These are phyloP conservation scores for Candida pseudoviswanathii DNA, from an alignment of 1,139 yeast genomes.

Conservation along the genomic window DNA sequence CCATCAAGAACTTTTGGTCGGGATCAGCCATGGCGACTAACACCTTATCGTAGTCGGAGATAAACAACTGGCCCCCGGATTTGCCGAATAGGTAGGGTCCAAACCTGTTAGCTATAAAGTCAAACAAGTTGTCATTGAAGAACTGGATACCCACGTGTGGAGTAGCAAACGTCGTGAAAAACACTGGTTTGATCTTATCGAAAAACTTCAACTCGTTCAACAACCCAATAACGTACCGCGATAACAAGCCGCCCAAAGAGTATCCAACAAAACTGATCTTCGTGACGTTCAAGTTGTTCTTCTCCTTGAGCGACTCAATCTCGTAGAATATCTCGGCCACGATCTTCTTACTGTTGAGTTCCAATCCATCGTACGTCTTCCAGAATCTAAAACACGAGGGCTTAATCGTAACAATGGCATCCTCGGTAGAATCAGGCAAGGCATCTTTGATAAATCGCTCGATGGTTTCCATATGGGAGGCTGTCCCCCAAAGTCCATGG, in stretches of 20 bases:
- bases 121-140: slow-evolving; percentile 42
- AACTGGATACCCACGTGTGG: slow-evolving; percentile 82
- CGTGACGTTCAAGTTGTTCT: slow-evolving; percentile 36
- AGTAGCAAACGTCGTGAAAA: slow-evolving; percentile 83
- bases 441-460: slow-evolving; percentile 52
- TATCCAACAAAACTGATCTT: slow-evolving; percentile 48
- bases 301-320: slow-evolving; percentile 50
- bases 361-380: slow-evolving; percentile 85
- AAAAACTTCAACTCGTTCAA: slow-evolving; percentile 58
- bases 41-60: slow-evolving; percentile 46
- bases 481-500: slow-evolving; percentile 90
- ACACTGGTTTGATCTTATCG: slow-evolving; percentile 58
- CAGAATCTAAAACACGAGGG: slow-evolving; percentile 74
- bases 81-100: slow-evolving; percentile 71
- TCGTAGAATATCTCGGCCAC: slow-evolving; percentile 62
- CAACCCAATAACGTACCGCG: slow-evolving; percentile 72
- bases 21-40: slow-evolving; percentile 61
- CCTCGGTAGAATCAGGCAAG: slow-evolving; percentile 33
- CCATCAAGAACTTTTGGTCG: slow-evolving; percentile 50
- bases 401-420: slow-evolving; percentile 55
- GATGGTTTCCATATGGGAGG: slow-evolving; percentile 67
- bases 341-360: slow-evolving; percentile 68
- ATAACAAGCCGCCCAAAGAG: slow-evolving; percentile 45
- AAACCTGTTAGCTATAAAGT: slow-evolving; percentile 51
- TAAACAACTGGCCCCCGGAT: slow-evolving; percentile 74